Evolutionary conservation across 257 asterid genomes (phyloP).

Genomic region (Penstemon newberryi): DNA sequence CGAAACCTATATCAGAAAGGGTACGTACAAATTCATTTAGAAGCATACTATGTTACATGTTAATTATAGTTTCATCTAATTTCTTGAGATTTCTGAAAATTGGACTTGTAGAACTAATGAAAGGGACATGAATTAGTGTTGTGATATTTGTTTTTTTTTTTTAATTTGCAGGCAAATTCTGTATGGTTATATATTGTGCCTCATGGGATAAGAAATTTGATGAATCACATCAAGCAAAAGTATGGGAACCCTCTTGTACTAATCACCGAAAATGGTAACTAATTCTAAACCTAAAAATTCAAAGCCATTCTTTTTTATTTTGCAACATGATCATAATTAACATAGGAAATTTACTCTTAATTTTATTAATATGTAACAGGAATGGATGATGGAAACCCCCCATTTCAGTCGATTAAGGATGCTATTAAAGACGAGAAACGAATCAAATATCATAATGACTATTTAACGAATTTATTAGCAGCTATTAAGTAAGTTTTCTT

Average conservation of each 20-base stretch:
- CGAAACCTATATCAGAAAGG: conserved; percentile 44
- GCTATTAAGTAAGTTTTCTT: conserved; percentile 57
- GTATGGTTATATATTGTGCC: conserved; percentile 90
- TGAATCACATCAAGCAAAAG: conserved; percentile 67
- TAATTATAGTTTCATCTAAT: no score
- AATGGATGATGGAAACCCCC: conserved; percentile 67
- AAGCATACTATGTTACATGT: no score
- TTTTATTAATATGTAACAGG: conserved; percentile 39
- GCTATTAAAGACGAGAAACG: conserved; percentile 73
- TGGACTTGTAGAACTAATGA: neutral
- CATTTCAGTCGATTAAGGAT: conserved; percentile 17
- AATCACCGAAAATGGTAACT: conserved; percentile 82
- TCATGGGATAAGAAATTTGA: conserved; percentile 67
- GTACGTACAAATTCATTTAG: conserved; percentile 25
- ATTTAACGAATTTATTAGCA: conserved; percentile 54
- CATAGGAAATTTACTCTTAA: neutral
- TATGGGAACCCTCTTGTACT: conserved; percentile 71
- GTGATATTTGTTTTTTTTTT: no score
- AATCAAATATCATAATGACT: conserved; percentile 75
- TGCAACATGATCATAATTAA: neutral
- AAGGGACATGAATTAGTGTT: neutral
- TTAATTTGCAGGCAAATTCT: conserved; percentile 71
- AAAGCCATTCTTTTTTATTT: no score
- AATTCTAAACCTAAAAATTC: neutral
- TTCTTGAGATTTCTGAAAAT: neutral